Conservation (phyloP, 2,329 filamentous ascomycete genomes). For the Fusarium sp. region DNA sequence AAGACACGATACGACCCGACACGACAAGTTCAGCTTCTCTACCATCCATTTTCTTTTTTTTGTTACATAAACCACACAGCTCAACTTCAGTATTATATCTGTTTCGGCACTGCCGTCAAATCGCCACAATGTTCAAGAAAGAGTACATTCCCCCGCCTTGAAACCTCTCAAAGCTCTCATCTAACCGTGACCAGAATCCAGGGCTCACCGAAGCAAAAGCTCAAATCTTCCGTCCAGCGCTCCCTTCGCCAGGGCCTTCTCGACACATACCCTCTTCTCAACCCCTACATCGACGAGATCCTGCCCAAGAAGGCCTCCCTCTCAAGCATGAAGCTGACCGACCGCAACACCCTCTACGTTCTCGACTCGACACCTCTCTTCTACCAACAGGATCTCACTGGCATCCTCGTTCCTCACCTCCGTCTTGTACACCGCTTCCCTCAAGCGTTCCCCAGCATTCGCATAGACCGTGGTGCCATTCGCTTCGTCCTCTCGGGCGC, state of each 20-base stretch:
- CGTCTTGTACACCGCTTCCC: conserved; percentile 91
- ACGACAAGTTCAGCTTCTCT: neutral
- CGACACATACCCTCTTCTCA: conserved; percentile 85
- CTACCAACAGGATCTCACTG: conserved; percentile 83
- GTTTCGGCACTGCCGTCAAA: conserved; percentile 15
- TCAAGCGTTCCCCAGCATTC: conserved; percentile 80
- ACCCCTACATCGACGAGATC: conserved; percentile 90
- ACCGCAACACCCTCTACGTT: conserved; percentile 89
- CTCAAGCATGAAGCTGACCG: conserved; percentile 90
- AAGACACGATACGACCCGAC: conserved; percentile 18
- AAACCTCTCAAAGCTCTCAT: neutral
- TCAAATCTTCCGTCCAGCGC: conserved; percentile 96
- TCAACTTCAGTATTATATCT: neutral
- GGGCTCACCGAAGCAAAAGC: conserved; percentile 86
- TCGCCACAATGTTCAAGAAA: conserved; percentile 86
- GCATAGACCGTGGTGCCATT: conserved; percentile 95
- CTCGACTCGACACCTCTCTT: conserved; percentile 83
- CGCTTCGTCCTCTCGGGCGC: conserved; percentile 95
- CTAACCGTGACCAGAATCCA: conserved; percentile 61
- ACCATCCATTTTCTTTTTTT: neutral
- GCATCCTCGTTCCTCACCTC: conserved; percentile 86
- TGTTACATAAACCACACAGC: neutral
- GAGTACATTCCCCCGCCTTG: conserved; percentile 66
- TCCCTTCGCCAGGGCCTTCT: conserved; percentile 83
- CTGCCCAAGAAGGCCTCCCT: conserved; percentile 94